Percentiles rank a stretch among this genome's conserved stretches.
Conservation (phyloP, 1,284 basidiomycete species). For the Trametes pubescens region DNA sequence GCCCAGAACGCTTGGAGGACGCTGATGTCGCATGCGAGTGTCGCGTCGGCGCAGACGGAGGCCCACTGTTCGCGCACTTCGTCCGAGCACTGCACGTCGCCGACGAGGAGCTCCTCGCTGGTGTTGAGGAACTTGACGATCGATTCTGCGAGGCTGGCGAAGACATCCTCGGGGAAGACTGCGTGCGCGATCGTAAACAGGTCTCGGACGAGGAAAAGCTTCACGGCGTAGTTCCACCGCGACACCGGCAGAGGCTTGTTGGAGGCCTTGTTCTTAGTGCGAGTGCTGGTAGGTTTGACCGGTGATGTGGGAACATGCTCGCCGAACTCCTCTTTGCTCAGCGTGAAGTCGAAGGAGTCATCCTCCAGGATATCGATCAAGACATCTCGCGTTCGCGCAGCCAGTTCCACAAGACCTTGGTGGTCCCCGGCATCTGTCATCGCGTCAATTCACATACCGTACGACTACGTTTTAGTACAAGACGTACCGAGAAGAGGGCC, state of each 20-base stretch:
- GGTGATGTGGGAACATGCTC: slow-evolving; percentile 31
- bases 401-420: slow-evolving; percentile 49
- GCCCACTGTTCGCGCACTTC: slow-evolving; percentile 63
- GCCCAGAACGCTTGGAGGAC: slow-evolving; percentile 63
- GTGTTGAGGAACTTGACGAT: slow-evolving; percentile 58
- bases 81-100: slow-evolving; percentile 50
- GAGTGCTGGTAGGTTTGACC: slow-evolving; percentile 20
- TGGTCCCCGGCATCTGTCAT: slow-evolving; percentile 45
- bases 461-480: no score
- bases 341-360: slow-evolving; percentile 55
- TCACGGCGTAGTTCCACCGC: slow-evolving; percentile 53
- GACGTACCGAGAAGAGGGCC: slow-evolving; percentile 39
- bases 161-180: slow-evolving; percentile 51
- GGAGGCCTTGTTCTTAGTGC: slow-evolving; percentile 7
- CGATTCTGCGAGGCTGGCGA: slow-evolving; percentile 51
- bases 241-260: slow-evolving; percentile 30
- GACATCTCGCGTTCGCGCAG: slow-evolving; percentile 49
- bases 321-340: slow-evolving; percentile 36
- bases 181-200: slow-evolving; percentile 60
- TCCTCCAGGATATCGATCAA: slow-evolving; percentile 62
- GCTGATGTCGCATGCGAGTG: slow-evolving; percentile 52
- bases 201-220: slow-evolving; percentile 59
- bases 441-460: slow-evolving; percentile 4
- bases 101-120: slow-evolving; percentile 55
- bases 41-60: slow-evolving; percentile 61